Base-by-base conservation (phyloP, 2,329 filamentous ascomycete species). In the Aspergillus tamarii region DNA sequence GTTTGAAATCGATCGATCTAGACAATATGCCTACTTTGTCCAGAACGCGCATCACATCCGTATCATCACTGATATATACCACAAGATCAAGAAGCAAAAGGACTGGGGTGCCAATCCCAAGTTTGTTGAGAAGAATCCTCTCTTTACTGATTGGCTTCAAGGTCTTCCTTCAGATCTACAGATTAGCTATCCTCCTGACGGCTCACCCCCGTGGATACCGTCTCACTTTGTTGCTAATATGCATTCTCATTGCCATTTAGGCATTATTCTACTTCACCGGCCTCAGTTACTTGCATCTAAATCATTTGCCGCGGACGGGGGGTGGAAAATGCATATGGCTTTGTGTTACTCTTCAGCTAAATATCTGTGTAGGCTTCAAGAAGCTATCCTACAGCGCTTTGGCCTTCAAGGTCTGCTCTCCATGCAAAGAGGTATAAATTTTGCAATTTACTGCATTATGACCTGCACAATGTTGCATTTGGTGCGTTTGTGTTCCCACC, bases 401-500 rank as follows among this genome's bases (percentile, higher is more conserved):
- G 92, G 93, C 3, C 82, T 97, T 64, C 87, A 87, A 19, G 94
- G 94, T 0, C 83, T 98, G 19, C 85, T 95, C 70, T 96, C 90
- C 79, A 97, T 97, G 94, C 90, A 94, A 73, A 87, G 94, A 69
- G 94, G 94, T 45, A 93, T 96, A 75, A 97, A 94, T 78, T 98
- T 97, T 73, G 93, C 92, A 7, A 93, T 98, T n/a, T 98, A 98
- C 74, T 89, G 90, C 61, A 88, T 97, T 30, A 82, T 98, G 53
- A 95, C 93, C 0, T 97, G 94, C 81, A 94, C 94, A 28, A 94
- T 97, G 79, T 85, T 98, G 60, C 94, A 98, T 78, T 80, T 98
- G 79, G 94, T 97, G 84, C 78, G 92, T 86, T 56, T 30, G 23
- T n/a, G 63, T 46, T 52, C 21, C 56, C 21, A 60, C 50, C 55